A percentile compares a stretch with the other conserved stretches of the same genome.
Conservation (phyloP, 345 rosid genomes). For the Citrus cavaleriei region DNA sequence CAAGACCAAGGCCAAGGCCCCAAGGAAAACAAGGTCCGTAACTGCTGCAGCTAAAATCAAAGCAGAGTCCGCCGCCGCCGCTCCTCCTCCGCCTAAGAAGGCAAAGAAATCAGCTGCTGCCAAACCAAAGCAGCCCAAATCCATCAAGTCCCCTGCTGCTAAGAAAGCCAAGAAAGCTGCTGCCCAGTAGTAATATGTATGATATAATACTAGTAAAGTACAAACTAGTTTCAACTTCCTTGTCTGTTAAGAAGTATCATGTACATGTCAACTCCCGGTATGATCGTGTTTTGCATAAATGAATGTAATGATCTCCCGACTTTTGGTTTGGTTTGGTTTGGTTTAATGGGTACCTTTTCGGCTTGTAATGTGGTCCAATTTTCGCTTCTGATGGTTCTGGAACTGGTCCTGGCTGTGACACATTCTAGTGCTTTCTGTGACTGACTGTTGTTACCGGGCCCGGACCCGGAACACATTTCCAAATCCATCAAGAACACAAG, state of each 20-base stretch:
- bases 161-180: conserved; percentile 43
- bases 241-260: neutral
- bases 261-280: neutral
- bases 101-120: conserved; percentile 31
- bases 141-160: conserved; percentile 39
- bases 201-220: too few species aligned
- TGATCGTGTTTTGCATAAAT: neutral
- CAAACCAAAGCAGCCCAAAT: conserved; percentile 42
- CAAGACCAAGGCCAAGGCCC: conserved; percentile 10
- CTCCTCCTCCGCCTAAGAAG: conserved; percentile 27
- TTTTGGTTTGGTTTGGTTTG: neutral
- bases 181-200: conserved; percentile 12
- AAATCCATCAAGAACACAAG: neutral
- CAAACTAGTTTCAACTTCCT: neutral
- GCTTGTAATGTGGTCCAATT: neutral
- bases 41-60: conserved; percentile 19
- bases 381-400: neutral
- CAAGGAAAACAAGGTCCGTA: conserved; percentile 13
- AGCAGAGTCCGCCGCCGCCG: conserved; percentile 23
- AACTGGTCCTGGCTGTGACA: neutral
- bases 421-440: neutral
- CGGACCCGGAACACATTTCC: neutral
- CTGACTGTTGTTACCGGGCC: neutral
- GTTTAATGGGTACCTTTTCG: neutral
- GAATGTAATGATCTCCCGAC: neutral